phyloP scores from a whole-genome alignment of 257 asterid species.

The Solanum microdontum region DNA sequence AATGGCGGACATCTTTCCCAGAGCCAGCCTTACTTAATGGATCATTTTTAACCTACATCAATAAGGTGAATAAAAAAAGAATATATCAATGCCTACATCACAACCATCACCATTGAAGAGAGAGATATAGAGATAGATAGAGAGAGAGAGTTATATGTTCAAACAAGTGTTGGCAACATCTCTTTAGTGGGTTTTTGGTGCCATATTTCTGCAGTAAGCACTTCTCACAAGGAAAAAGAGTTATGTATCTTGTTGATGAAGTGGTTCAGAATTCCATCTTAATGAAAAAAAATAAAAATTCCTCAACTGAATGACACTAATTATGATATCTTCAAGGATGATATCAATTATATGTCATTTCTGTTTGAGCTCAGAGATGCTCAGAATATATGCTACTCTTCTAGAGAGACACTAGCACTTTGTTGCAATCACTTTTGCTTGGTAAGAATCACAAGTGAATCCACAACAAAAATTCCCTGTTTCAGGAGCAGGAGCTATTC shows the following conservation, averaged over 20 bases:
- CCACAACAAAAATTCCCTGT: not conserved
- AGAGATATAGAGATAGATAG: not conserved
- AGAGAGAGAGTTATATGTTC: not conserved
- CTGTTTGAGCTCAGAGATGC: not conserved
- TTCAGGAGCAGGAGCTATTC: not conserved
- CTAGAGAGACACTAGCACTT: not conserved
- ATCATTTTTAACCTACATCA: slow-evolving; percentile 42
- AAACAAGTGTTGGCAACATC: not conserved
- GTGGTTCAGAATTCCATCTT: not conserved
- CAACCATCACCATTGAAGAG: not conserved
- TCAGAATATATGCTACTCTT: not conserved
- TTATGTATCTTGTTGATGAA: not conserved
- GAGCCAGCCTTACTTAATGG: slow-evolving; percentile 39
- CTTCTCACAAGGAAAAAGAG: not conserved
- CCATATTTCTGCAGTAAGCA: not conserved
- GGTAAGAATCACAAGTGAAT: not conserved
- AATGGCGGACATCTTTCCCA: slow-evolving; percentile 77
- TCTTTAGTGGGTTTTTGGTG: not conserved
- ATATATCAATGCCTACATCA: not conserved
- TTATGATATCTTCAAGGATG: not conserved
- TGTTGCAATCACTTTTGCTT: not conserved
- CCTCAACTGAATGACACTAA: not conserved
- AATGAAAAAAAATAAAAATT: not conserved
- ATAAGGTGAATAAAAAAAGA: slow-evolving; percentile 4
- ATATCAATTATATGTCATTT: not conserved